phyloP scores from a whole-genome alignment of 352 stramenopile genomes.

The Phytophthora tubulina region DNA sequence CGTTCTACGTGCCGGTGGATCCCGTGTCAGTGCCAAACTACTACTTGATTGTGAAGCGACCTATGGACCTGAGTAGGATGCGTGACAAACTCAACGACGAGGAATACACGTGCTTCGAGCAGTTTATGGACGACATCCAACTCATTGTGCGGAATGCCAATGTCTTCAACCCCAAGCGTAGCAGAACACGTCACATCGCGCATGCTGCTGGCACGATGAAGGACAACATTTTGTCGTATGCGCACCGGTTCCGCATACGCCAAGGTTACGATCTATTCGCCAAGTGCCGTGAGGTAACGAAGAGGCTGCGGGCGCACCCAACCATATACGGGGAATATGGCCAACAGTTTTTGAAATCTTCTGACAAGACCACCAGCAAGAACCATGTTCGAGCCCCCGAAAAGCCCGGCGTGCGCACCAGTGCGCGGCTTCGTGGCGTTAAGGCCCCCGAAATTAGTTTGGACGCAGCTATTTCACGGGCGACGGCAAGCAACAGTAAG shows the following conservation, averaged over 20 bases:
- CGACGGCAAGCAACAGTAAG: constrained; percentile 14
- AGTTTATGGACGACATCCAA: constrained; percentile 90
- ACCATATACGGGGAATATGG: constrained; percentile 54
- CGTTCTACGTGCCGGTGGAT: constrained; percentile 83
- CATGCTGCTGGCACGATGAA: constrained; percentile 88
- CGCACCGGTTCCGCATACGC: constrained; percentile 86
- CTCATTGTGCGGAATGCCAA: constrained; percentile 91
- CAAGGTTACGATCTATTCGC: constrained; percentile 92
- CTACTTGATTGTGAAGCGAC: constrained; percentile 87
- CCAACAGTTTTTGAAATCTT: constrained; percentile 28
- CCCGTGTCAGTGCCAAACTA: constrained; percentile 87
- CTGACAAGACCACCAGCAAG: constrained; percentile 25
- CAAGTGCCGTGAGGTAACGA: constrained; percentile 84
- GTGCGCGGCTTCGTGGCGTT: constrained; percentile 55
- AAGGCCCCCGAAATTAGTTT: constrained; percentile 54
- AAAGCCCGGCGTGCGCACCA: constrained; percentile 38
- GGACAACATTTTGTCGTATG: constrained; percentile 90
- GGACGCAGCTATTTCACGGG: constrained; percentile 27
- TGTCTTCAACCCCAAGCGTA: constrained; percentile 90
- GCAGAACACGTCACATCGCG: constrained; percentile 76
- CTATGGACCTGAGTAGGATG: constrained; percentile 92
- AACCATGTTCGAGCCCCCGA: constrained; percentile 14
- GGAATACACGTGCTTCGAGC: constrained; percentile 90
- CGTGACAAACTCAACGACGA: constrained; percentile 90
- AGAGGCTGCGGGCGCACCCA: constrained; percentile 63